Percentiles rank a stretch among this genome's conserved stretches.
Conservation (phyloP, 1,284 basidiomycete genomes). For the Trichosporon coremiiforme region DNA sequence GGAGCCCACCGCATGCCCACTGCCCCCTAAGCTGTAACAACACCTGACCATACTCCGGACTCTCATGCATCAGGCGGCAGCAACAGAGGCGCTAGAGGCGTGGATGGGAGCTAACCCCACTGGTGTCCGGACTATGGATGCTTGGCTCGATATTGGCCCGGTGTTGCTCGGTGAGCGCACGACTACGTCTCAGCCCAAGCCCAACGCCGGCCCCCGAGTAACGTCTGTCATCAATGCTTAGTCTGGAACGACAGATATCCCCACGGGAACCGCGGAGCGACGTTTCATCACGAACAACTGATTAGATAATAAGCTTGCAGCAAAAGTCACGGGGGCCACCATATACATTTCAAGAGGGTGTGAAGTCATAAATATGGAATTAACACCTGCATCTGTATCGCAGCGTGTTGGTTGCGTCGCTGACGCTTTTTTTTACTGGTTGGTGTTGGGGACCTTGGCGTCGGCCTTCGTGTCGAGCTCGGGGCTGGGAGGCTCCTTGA, state of each 20-base stretch:
- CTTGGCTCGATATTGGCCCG: background rate
- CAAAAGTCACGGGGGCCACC: background rate
- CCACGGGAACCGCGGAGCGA: no score
- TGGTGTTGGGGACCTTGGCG: background rate
- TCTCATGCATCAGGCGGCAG: no score
- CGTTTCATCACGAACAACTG: background rate
- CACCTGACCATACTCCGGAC: no score
- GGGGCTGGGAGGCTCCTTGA: background rate
- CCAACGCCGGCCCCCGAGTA: background rate
- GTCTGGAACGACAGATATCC: background rate
- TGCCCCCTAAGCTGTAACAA: background rate
- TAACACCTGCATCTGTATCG: background rate
- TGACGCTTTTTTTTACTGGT: conserved; percentile 1
- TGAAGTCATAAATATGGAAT: no score
- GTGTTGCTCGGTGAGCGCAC: no score
- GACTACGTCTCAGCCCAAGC: no score
- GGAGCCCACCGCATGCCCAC: background rate
- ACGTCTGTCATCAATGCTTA: background rate
- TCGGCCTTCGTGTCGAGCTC: no score
- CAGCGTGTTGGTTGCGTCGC: background rate
- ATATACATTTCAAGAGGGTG: background rate
- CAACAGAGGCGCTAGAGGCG: no score
- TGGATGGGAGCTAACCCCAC: background rate
- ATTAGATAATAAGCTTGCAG: background rate
- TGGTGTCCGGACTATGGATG: background rate